Evolutionary conservation across 202 grass and related monocot genomes (phyloP), one percentile per base, ranked within the genome.

Genomic region (Musa balbisiana): DNA sequence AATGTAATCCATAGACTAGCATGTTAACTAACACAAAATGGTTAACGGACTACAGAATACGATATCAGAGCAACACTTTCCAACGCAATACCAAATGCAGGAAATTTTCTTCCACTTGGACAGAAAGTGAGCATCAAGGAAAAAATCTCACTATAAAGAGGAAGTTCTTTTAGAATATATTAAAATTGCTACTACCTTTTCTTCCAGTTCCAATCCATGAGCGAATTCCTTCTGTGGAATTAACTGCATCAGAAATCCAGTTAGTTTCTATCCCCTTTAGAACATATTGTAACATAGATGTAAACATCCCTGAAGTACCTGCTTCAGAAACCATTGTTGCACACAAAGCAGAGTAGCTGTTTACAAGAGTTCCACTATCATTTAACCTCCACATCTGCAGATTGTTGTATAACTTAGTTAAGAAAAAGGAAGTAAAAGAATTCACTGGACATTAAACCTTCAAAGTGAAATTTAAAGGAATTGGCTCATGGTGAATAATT

Each of bases 191-290:
- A 23, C 73, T 24, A 97, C 93, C 93, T 82, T 80, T 85, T 84
- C 69, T 91, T 65, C 93, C 90, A 17, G 93, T 92, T 58, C 87
- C 93, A 78, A 92, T 62, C 90, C 93, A 97, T 74, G 93, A 84
- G 29, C 79, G 84, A 20, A 76, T 72, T 81, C 90, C 84, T 52
- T n/a, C 58, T 64, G 8, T 79, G 19, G 55, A 65, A 62, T 8
- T 19, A 75, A 33, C 84, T 86, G 79, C 62, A 86, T 52, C 68
- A 71, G 26, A 73, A 69, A 58, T 27, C 71, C 9, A 67, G 66
- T 80, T 64, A 76, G 53, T 64, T 33, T 60, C 43, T 72, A 80
- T 70, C 64, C 67, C 67, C 55, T 85, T 71, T 23, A 77, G 73
- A 75, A 59, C 76, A 2, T 71, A 8, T 52, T 25, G 23, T 3